Evolutionary conservation across 345 rosid genomes (phyloP).

Genomic region (Eucalyptus curtisii): DNA sequence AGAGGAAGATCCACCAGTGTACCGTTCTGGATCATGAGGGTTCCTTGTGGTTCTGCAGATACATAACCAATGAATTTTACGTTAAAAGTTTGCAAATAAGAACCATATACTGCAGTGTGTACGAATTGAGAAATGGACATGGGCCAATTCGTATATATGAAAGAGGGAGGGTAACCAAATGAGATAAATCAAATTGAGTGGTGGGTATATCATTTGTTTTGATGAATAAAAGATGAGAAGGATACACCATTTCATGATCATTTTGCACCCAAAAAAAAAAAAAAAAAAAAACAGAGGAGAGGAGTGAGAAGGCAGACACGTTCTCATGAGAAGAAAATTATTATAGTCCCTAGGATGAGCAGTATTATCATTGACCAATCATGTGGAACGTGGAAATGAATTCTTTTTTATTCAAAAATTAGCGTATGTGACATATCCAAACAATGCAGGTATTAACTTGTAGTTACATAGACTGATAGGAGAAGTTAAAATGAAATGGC

Average conservation of each 20-base stretch:
- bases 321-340: background rate
- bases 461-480: background rate
- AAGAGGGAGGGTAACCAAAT: background rate
- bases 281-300: background rate
- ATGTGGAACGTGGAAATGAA: background rate
- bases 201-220: background rate
- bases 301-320: background rate
- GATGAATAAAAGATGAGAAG: background rate
- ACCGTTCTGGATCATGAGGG: slow-evolving; percentile 74
- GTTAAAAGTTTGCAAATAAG: background rate
- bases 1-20: slow-evolving; percentile 93
- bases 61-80: background rate
- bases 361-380: background rate
- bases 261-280: background rate
- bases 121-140: background rate
- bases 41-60: slow-evolving; percentile 78
- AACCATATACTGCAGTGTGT: background rate
- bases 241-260: background rate
- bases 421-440: background rate
- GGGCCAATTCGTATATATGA: background rate
- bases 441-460: background rate
- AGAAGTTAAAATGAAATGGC: background rate
- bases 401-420: background rate
- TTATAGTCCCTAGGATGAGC: background rate
- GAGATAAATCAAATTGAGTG: background rate